A percentile compares a stretch with the other conserved stretches of the same genome.
Evolutionary conservation across 2,329 filamentous ascomycete genomes (phyloP).

Genomic region (Biscogniauxia sp.): DNA sequence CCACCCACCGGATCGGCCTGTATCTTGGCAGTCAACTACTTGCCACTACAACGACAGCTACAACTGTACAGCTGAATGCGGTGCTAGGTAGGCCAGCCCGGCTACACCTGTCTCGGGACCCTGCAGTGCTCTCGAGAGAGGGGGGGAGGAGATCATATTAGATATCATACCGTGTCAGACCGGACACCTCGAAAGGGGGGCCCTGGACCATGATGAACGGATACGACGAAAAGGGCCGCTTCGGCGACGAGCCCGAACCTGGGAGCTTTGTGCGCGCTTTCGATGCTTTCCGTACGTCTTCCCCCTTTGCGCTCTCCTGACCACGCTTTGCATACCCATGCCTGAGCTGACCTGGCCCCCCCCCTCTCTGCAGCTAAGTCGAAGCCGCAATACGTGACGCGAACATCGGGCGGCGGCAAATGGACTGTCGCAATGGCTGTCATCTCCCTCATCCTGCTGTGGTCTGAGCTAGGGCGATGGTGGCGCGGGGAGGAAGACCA

Average conservation of each 20-base stretch:
- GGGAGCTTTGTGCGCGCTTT: conserved; percentile 77
- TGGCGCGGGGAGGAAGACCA: conserved; percentile 81
- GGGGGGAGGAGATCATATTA: neutral
- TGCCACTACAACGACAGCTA: too few relatives aligned
- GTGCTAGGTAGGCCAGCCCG: conserved; percentile 18
- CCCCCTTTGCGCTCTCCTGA: neutral
- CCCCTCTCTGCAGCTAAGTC: conserved; percentile 70
- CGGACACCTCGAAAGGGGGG: neutral
- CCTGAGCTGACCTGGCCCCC: conserved; percentile 19
- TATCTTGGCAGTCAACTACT: neutral
- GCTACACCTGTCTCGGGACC: conserved; percentile 23
- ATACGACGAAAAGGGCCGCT: conserved; percentile 62
- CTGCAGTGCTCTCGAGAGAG: conserved; percentile 18
- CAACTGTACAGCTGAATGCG: conserved; percentile 13
- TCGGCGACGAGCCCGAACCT: conserved; percentile 74
- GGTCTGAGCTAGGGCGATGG: conserved; percentile 78
- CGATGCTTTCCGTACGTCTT: conserved; percentile 81
- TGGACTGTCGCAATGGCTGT: conserved; percentile 84
- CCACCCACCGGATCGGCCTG: neutral
- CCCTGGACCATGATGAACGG: conserved; percentile 65
- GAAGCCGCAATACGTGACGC: conserved; percentile 86
- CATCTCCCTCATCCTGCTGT: conserved; percentile 71
- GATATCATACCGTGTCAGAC: neutral
- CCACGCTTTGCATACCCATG: too few relatives aligned
- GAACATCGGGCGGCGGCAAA: conserved; percentile 82